A percentile compares a stretch with the other conserved stretches of the same genome.
Conservation (phyloP, 176 grass and related monocot species). For the Aechmea fasciata region DNA sequence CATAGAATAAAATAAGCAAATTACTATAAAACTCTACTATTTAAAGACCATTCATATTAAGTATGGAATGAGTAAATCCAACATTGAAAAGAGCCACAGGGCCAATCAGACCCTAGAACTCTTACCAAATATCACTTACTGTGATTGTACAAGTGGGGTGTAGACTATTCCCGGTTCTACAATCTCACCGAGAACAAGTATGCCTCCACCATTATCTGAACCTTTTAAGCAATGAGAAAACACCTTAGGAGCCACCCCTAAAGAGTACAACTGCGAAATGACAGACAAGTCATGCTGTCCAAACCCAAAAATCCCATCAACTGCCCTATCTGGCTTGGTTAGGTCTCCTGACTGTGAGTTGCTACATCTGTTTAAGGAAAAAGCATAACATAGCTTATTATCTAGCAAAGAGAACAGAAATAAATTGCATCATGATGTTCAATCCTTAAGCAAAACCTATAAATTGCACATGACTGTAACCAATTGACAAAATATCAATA, state of each 20-base stretch:
- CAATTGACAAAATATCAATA: background rate
- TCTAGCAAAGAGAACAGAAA: background rate
- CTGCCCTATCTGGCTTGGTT: constrained; percentile 77
- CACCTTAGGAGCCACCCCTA: constrained; percentile 62
- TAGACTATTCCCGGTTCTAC: constrained; percentile 84
- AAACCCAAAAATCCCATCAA: constrained; percentile 97
- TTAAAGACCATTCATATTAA: background rate
- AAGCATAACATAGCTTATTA: background rate
- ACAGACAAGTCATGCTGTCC: constrained; percentile 80
- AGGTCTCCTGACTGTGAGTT: constrained; percentile 79
- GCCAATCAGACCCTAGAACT: constrained; percentile 1
- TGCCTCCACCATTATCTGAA: constrained; percentile 80
- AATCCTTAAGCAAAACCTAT: background rate
- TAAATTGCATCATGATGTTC: background rate
- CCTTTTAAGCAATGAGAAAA: constrained; percentile 98
- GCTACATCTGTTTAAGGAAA: constrained; percentile 65
- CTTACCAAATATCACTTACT: constrained; percentile 47
- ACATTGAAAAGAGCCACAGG: background rate
- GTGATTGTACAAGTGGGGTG: constrained; percentile 80
- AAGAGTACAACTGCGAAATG: constrained; percentile 63
- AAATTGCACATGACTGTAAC: background rate
- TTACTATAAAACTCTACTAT: no score
- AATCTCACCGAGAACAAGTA: constrained; percentile 91
- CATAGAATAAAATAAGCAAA: background rate
- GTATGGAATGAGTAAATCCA: background rate